A percentile compares a stretch with the other conserved stretches of the same genome.
These are phyloP conservation scores for Collybiopsis confluens DNA, from an alignment of 768 basidiomycete genomes.

Conservation along the genomic window DNA sequence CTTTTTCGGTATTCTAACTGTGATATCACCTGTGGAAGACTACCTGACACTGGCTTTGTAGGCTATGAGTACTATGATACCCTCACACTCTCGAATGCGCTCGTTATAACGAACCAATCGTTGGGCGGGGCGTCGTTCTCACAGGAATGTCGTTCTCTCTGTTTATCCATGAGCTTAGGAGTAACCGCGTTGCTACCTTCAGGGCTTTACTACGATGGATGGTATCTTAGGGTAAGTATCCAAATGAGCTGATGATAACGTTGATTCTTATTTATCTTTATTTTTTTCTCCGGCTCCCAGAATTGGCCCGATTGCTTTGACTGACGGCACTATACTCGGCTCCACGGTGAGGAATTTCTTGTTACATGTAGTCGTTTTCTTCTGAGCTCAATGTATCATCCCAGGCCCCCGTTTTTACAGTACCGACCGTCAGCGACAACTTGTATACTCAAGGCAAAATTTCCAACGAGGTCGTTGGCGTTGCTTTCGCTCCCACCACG, in stretches of 20 bases:
- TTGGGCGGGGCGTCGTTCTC: constrained; percentile 56
- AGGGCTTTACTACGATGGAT: constrained; percentile 50
- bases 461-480: constrained; percentile 34
- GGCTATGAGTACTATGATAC: constrained; percentile 47
- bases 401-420: constrained; percentile 13
- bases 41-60: constrained; percentile 10
- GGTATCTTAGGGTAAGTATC: constrained; percentile 57
- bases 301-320: constrained; percentile 57
- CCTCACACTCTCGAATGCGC: constrained; percentile 46
- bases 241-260: background rate
- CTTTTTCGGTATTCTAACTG: constrained; percentile 51
- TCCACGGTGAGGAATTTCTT: background rate
- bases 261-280: background rate
- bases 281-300: background rate
- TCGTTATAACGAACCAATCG: constrained; percentile 51
- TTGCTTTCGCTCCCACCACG: constrained; percentile 51
- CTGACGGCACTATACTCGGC: constrained; percentile 31
- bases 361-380: background rate
- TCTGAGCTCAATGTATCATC: too few relatives aligned
- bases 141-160: constrained; percentile 15
- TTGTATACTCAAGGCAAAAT: constrained; percentile 39
- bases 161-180: background rate
- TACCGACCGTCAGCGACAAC: constrained; percentile 60
- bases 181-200: background rate
- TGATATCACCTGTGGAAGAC: too few relatives aligned